Percentiles rank a stretch among this genome's conserved stretches.
These are phyloP conservation scores for Pichia sp. DNA, from an alignment of 1,139 yeast species.

Conservation along the genomic window DNA sequence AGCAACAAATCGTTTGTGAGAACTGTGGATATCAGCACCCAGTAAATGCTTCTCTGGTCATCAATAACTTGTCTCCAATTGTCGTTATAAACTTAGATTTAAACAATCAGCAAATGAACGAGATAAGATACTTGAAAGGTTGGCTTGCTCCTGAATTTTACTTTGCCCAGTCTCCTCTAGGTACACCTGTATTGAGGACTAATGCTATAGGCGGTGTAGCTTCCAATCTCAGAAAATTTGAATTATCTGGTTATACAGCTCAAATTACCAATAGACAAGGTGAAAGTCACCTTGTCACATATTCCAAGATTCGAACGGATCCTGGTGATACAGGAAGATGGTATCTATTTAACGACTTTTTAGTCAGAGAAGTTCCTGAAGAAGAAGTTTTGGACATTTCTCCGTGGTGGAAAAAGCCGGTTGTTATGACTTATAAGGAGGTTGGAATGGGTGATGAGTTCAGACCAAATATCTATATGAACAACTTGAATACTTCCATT, in stretches of 20 bases:
- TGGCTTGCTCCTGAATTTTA: slow-evolving; percentile 65
- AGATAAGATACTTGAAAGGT: slow-evolving; percentile 40
- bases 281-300: slow-evolving; percentile 58
- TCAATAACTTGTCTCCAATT: slow-evolving; percentile 59
- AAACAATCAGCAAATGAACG: slow-evolving; percentile 46
- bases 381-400: slow-evolving; percentile 65
- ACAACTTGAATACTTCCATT: slow-evolving; percentile 54
- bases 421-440: slow-evolving; percentile 63
- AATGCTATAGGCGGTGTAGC: slow-evolving; percentile 32
- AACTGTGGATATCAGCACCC: slow-evolving; percentile 47
- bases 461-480: slow-evolving; percentile 40
- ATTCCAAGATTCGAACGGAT: slow-evolving; percentile 28
- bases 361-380: slow-evolving; percentile 71
- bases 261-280: slow-evolving; percentile 58
- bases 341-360: slow-evolving; percentile 87
- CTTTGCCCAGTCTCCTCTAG: slow-evolving; percentile 24
- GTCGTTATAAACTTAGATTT: slow-evolving; percentile 59
- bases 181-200: slow-evolving; percentile 27
- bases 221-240: slow-evolving; percentile 37
- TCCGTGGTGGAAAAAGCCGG: slow-evolving; percentile 80
- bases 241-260: slow-evolving; percentile 64
- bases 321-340: slow-evolving; percentile 41
- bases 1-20: slow-evolving; percentile 49
- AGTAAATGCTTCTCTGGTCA: slow-evolving; percentile 48
- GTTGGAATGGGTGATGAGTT: slow-evolving; percentile 35